Conservation (phyloP, 75 land plant genomes). For the Picea sitchensis region DNA sequence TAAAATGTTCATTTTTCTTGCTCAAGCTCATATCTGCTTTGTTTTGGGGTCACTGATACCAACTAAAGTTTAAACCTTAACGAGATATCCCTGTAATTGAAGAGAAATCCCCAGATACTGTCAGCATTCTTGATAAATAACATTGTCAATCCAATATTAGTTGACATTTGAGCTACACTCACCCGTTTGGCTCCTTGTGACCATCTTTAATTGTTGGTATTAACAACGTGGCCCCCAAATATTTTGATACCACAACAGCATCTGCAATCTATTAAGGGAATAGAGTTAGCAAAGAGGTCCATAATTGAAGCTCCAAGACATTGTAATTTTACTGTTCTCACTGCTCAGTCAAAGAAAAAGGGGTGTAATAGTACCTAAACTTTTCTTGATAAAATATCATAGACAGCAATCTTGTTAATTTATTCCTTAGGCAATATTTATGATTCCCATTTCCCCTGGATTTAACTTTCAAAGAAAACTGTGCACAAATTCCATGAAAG, state of each 20-base stretch:
- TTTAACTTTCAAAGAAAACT: neutral
- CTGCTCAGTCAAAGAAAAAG: neutral
- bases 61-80: no score
- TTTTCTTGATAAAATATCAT: neutral
- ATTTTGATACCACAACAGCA: conserved; percentile 34
- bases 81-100: neutral
- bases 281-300: neutral
- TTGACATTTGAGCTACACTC: neutral
- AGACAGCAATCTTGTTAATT: neutral
- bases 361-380: neutral
- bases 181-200: conserved; percentile 30
- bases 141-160: neutral
- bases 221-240: conserved; percentile 32
- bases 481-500: neutral
- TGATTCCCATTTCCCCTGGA: neutral
- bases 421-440: neutral
- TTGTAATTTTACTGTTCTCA: neutral
- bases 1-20: neutral
- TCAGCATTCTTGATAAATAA: neutral
- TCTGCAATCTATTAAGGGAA: conserved; percentile 31
- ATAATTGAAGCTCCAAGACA: neutral
- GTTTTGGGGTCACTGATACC: no score
- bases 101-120: neutral
- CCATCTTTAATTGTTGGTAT: conserved; percentile 33
- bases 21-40: no score